Base-by-base conservation (phyloP, 202 grass and related monocot genomes). In the Schoenoplectus triqueter region DNA sequence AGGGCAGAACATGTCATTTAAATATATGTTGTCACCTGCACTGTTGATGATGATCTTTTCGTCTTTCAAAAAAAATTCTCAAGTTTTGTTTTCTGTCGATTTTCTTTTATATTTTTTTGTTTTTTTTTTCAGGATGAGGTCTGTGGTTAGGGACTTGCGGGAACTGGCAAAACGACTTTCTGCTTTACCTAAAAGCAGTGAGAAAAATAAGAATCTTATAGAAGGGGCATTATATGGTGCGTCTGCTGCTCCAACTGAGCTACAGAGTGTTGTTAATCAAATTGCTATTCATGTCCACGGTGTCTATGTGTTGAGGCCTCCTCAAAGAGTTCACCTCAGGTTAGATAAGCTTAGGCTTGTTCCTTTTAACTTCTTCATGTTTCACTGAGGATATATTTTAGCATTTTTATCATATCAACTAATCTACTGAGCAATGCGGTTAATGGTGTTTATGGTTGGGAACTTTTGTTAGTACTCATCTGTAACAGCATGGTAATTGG, bases 271-370 rank as follows among this genome's bases (percentile, higher is more conserved):
- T 74, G 39, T 90, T 56, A 54, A 15, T 45, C 6, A 81, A 41
- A 4, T 90, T 59, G 80, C 88, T 64, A 75, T 85, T 79, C 56
- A 90, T 63, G 17, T 90, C 14, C 39, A 82, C 84, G 85, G 88
- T 62, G 64, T 85, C 6, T 90, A 75, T 80, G 85, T 90, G 21
- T 46, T 86, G 75, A 90, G 52, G 60, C 40, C 85, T 67, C 8
- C 65, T 2, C 79, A 51, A 10, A 15, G 21, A 49, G 49, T 87
- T 42, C 62, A 63, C 80, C 70, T 90, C 69, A 90, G 88, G 88
- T 90, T 31, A 31, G 31, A 31, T 31, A 31, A 31, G 31, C 31
- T 31, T 31, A 31, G 31, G 31, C 31, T 84, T 39, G 68, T 57
- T 57, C 48, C 54, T 48, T 65, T 13, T 48, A 85, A 52, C 6